phyloP scores from a whole-genome alignment of 768 basidiomycete genomes.

The Suillus discolor region DNA sequence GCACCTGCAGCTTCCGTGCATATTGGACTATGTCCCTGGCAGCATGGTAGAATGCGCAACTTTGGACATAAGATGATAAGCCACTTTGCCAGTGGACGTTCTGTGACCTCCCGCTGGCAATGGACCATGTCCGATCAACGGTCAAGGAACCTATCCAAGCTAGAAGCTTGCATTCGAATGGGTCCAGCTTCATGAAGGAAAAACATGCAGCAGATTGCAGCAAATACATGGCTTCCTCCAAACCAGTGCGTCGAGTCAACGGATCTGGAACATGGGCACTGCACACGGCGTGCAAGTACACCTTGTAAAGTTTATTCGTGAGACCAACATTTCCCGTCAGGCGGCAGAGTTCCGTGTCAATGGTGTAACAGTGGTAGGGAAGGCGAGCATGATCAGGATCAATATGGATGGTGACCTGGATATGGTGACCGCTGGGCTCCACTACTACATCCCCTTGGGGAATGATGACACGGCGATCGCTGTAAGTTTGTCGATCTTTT shows the following conservation, averaged over 20 bases:
- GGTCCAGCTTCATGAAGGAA: conserved; percentile 39
- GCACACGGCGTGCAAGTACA: conserved; percentile 45
- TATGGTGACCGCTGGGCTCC: background rate
- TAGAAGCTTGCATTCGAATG: conserved; percentile 32
- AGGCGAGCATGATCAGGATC: background rate
- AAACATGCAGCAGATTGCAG: conserved; percentile 36
- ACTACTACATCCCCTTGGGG: conserved; percentile 9
- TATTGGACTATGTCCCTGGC: conserved; percentile 13
- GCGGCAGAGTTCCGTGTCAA: conserved; percentile 29
- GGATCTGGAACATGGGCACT: conserved; percentile 39
- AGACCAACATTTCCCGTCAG: conserved; percentile 25
- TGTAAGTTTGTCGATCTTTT: conserved; percentile 9
- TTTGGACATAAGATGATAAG: conserved; percentile 30
- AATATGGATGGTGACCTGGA: conserved; percentile 1
- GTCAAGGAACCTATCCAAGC: conserved; percentile 33
- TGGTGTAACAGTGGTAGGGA: conserved; percentile 24
- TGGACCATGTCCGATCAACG: conserved; percentile 38
- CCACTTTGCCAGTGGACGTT: conserved; percentile 30
- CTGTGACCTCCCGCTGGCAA: conserved; percentile 36
- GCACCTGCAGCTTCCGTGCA: conserved; percentile 10
- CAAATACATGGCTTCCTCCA: conserved; percentile 40
- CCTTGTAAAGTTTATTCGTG: conserved; percentile 30
- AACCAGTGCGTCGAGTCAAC: conserved; percentile 42
- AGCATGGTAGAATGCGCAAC: conserved; percentile 25
- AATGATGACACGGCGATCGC: conserved; percentile 16